Conservation (phyloP, 345 rosid genomes). For the Brassica cretica region DNA sequence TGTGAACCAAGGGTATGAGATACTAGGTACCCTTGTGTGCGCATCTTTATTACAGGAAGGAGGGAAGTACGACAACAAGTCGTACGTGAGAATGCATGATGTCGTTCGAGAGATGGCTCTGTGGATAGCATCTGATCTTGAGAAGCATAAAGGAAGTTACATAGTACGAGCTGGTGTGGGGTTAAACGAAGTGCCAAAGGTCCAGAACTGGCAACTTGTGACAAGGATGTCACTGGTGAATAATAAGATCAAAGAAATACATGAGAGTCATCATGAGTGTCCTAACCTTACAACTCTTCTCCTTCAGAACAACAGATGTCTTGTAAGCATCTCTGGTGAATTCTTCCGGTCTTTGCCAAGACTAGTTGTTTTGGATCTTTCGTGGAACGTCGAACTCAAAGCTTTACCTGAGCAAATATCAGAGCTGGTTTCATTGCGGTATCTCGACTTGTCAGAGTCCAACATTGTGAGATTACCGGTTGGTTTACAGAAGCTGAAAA, state of each 20-base stretch:
- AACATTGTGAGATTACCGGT: background rate
- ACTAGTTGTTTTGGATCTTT: conserved; percentile 42
- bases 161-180: background rate
- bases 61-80: background rate
- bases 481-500: background rate
- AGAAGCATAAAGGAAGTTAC: background rate
- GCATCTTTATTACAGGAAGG: conserved; percentile 12
- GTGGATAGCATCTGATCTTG: conserved; percentile 2
- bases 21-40: conserved; percentile 27
- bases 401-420: conserved; percentile 26
- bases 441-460: conserved; percentile 24
- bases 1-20: conserved; percentile 24
- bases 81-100: conserved; percentile 12
- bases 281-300: conserved; percentile 36
- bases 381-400: background rate
- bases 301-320: background rate
- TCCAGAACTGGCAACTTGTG: background rate
- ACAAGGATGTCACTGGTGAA: conserved; percentile 34
- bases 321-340: conserved; percentile 8
- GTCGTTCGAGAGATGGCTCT: conserved; percentile 12
- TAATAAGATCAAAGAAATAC: conserved; percentile 18
- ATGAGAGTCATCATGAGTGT: conserved; percentile 12
- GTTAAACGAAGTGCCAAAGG: background rate
- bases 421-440: conserved; percentile 14
- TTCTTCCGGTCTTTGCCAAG: conserved; percentile 37